Evolutionary conservation across 371 early-diverging fungal species (phyloP).

Genomic region (Rhizopus sp.): DNA sequence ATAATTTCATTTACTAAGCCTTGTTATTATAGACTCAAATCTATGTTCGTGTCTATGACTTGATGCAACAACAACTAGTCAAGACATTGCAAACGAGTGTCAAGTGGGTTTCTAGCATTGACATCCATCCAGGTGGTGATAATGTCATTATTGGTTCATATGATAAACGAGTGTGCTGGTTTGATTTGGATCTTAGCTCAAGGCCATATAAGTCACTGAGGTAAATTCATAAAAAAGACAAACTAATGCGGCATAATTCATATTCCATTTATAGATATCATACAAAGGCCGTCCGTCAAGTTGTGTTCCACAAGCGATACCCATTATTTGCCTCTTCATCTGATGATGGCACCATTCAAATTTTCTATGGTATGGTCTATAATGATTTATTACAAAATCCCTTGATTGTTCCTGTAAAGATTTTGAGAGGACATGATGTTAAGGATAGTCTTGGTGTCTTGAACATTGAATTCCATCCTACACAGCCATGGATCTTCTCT

Average conservation of each 20-base stretch:
- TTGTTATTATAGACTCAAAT: conserved; percentile 75
- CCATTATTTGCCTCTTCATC: conserved; percentile 94
- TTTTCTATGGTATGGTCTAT: conserved; percentile 98
- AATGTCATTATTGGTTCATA: conserved; percentile 94
- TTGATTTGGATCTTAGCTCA: conserved; percentile 90
- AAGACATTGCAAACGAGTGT: conserved; percentile 82
- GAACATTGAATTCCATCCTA: conserved; percentile 90
- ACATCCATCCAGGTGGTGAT: conserved; percentile 91
- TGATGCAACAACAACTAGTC: conserved; percentile 81
- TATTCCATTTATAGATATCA: conserved; percentile 65
- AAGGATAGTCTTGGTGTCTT: conserved; percentile 78
- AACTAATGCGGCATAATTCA: background rate
- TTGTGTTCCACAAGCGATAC: conserved; percentile 83
- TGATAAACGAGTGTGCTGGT: conserved; percentile 94
- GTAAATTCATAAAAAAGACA: conserved; percentile 21
- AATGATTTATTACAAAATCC: conserved; percentile 93
- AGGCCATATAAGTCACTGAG: conserved; percentile 92
- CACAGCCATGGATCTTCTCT: conserved; percentile 95
- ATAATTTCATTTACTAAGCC: background rate
- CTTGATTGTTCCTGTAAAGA: conserved; percentile 97
- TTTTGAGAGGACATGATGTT: conserved; percentile 78
- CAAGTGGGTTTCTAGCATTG: conserved; percentile 94
- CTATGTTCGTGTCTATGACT: conserved; percentile 90
- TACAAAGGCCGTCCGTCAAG: conserved; percentile 85
- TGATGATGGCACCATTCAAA: conserved; percentile 92